Percentiles rank a stretch among this genome's conserved stretches.
phyloP scores from a whole-genome alignment of 2,329 filamentous ascomycete species.

The Fusarium sp. region DNA sequence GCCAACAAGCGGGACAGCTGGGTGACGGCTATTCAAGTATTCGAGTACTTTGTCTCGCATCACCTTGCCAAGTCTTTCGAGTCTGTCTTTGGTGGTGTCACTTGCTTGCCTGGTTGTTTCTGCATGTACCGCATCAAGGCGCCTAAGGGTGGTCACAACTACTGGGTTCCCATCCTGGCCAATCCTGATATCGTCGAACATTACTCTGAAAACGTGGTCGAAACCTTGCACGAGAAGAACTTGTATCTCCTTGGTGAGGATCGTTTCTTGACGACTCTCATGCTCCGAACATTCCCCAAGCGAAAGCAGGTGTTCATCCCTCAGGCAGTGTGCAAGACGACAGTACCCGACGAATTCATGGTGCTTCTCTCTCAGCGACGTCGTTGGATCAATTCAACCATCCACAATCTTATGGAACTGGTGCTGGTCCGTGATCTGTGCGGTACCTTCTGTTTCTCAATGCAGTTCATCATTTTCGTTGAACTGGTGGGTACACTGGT shows the following conservation, averaged over 20 bases:
- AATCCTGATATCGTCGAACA: constrained; percentile 99
- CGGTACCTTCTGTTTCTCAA: constrained; percentile 99
- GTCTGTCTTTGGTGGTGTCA: constrained; percentile 98
- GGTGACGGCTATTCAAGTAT: constrained; percentile 98
- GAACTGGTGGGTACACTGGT: constrained; percentile 96
- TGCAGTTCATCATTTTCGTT: constrained; percentile 98
- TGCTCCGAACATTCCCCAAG: constrained; percentile 99
- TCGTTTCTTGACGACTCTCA: constrained; percentile 95
- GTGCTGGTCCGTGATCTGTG: constrained; percentile 95
- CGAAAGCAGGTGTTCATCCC: constrained; percentile 99
- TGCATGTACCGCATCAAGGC: constrained; percentile 99
- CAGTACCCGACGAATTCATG: constrained; percentile 92
- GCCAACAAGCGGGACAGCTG: constrained; percentile 96
- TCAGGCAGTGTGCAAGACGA: constrained; percentile 98
- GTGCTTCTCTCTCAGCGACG: constrained; percentile 94
- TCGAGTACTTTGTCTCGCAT: constrained; percentile 99
- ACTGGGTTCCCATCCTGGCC: constrained; percentile 98
- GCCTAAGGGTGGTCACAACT: constrained; percentile 97
- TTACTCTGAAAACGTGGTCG: constrained; percentile 98
- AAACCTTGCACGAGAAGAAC: constrained; percentile 98
- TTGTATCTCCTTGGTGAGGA: constrained; percentile 92
- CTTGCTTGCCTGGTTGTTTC: constrained; percentile 98
- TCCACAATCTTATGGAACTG: constrained; percentile 98
- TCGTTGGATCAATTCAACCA: constrained; percentile 99
- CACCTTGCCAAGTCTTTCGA: constrained; percentile 98